Percentiles rank a stretch among this genome's conserved stretches.
Conservation (phyloP, 2,329 filamentous ascomycete species). For the Pestalotiopsis sp. region DNA sequence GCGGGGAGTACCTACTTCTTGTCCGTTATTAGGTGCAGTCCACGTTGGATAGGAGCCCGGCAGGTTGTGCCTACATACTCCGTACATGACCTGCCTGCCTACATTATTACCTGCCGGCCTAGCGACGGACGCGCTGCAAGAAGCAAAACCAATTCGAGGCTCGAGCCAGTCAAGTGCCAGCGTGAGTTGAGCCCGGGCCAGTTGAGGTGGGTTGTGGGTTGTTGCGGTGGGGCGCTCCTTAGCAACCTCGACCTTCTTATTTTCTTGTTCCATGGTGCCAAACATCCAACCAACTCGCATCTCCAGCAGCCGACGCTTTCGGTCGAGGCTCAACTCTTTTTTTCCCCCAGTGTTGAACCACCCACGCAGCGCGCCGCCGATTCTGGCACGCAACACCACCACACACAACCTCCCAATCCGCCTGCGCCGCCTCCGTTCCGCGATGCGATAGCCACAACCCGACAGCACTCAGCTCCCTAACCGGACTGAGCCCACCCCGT, state of each 20-base stretch:
- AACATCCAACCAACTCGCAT: constrained; percentile 10
- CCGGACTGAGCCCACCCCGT: constrained; percentile 54
- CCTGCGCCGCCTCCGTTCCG: constrained; percentile 32
- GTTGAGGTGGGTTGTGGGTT: background rate
- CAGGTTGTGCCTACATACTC: background rate
- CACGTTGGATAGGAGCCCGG: background rate
- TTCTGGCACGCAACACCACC: background rate
- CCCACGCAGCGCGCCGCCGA: background rate
- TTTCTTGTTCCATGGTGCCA: constrained; percentile 10
- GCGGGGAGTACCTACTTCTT: background rate
- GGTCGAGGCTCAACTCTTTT: constrained; percentile 5
- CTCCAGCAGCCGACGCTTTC: constrained; percentile 7
- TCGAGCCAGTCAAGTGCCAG: constrained; percentile 2
- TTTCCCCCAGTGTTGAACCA: background rate
- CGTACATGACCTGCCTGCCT: background rate
- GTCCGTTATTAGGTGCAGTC: background rate
- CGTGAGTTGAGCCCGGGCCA: constrained; percentile 3
- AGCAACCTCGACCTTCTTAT: constrained; percentile 15
- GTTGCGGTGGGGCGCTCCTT: background rate
- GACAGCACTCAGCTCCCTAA: constrained; percentile 60
- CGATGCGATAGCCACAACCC: constrained; percentile 61
- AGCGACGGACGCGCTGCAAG: background rate
- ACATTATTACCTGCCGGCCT: background rate
- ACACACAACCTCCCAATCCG: constrained; percentile 8
- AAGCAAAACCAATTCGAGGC: background rate